Evolutionary conservation across 2,329 filamentous ascomycete genomes (phyloP).

Genomic region (Daldinia eschscholtzii): DNA sequence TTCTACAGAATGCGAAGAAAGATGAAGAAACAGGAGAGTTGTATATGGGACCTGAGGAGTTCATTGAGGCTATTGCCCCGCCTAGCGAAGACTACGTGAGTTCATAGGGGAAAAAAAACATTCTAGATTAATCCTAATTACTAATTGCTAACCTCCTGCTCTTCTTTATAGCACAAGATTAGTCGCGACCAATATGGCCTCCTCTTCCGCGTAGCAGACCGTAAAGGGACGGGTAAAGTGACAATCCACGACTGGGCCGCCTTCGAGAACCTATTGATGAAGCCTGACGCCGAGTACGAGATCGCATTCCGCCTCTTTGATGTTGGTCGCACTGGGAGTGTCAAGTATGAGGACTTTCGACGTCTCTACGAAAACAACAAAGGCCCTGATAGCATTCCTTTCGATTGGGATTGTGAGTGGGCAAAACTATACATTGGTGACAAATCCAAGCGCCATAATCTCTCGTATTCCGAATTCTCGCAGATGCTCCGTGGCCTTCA

Average conservation of each 20-base stretch:
- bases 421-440: conserved; percentile 92
- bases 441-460: conserved; percentile 86
- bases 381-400: conserved; percentile 85
- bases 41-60: conserved; percentile 86
- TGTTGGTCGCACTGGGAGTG: conserved; percentile 81
- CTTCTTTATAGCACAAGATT: conserved; percentile 85
- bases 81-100: conserved; percentile 90
- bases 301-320: conserved; percentile 98
- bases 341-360: conserved; percentile 92
- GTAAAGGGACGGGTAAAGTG: conserved; percentile 78
- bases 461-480: conserved; percentile 96
- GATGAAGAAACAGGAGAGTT: conserved; percentile 81
- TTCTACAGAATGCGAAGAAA: conserved; percentile 80
- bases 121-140: neutral
- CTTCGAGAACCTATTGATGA: conserved; percentile 93
- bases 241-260: conserved; percentile 88
- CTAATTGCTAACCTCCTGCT: conserved; percentile 28
- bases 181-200: conserved; percentile 94
- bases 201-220: conserved; percentile 92
- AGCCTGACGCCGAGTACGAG: conserved; percentile 98
- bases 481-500: conserved; percentile 98
- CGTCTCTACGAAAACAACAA: conserved; percentile 89
- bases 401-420: conserved; percentile 98
- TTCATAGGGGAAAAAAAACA: neutral
- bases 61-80: conserved; percentile 91